Evolutionary conservation across 164 flowering plant genomes (phyloP).

Genomic region (Malania oleifera): DNA sequence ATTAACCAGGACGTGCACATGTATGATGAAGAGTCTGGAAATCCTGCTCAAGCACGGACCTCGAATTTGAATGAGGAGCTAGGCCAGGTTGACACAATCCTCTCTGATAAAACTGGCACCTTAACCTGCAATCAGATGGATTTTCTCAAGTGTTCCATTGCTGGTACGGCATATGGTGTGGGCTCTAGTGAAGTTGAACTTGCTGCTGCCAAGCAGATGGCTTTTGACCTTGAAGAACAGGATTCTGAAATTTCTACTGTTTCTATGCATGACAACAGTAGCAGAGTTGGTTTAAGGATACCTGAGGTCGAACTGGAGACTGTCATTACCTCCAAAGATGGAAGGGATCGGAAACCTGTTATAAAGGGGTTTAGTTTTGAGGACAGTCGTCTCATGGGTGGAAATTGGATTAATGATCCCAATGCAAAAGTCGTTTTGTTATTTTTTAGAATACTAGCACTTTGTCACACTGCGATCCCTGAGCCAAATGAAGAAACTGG

Average conservation of each 20-base stretch:
- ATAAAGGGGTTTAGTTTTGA: slow-evolving; percentile 86
- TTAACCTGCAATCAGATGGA: slow-evolving; percentile 98
- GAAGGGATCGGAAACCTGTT: slow-evolving; percentile 24
- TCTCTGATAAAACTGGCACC: slow-evolving; percentile 94
- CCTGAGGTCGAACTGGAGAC: slow-evolving; percentile 65
- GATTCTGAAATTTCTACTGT: slow-evolving; percentile 15
- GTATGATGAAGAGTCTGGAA: slow-evolving; percentile 82
- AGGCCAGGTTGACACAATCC: slow-evolving; percentile 93
- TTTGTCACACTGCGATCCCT: slow-evolving; percentile 94
- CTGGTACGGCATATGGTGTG: slow-evolving; percentile 77
- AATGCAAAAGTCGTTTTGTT: slow-evolving; percentile 39
- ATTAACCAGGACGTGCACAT: slow-evolving; percentile 76
- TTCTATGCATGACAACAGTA: slow-evolving; percentile 13
- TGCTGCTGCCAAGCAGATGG: slow-evolving; percentile 83
- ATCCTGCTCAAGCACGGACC: slow-evolving; percentile 73
- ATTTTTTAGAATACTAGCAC: slow-evolving; percentile 72
- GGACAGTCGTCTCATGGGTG: slow-evolving; percentile 68
- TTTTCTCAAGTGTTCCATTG: slow-evolving; percentile 88
- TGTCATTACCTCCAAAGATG: slow-evolving; percentile 40
- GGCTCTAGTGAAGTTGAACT: slow-evolving; percentile 83
- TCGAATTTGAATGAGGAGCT: slow-evolving; percentile 94
- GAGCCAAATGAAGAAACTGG: slow-evolving; percentile 75
- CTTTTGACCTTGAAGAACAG: slow-evolving; percentile 42
- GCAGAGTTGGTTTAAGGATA: slow-evolving; percentile 10
- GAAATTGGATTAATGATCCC: slow-evolving; percentile 73